phyloP scores from a whole-genome alignment of 2,329 filamentous ascomycete species.

The Colletotrichum liriopes region DNA sequence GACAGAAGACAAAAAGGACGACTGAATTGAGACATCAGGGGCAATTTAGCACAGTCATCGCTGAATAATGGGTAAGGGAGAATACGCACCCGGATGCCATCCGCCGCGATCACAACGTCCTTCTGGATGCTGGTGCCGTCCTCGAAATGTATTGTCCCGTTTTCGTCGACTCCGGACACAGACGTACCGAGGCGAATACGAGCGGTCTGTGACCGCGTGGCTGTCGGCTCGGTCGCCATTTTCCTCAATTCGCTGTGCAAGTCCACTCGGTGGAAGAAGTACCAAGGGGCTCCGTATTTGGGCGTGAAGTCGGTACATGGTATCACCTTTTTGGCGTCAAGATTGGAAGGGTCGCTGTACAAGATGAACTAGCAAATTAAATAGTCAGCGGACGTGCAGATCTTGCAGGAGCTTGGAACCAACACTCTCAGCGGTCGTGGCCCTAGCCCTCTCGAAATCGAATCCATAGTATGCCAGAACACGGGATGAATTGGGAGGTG shows the following conservation, averaged over 20 bases:
- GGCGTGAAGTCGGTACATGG: background rate
- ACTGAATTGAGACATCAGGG: background rate
- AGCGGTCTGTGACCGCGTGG: background rate
- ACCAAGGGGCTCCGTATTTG: slow-evolving; percentile 10
- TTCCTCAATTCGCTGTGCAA: slow-evolving; percentile 17
- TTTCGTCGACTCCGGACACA: background rate
- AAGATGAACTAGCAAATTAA: background rate
- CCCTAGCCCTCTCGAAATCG: slow-evolving; percentile 3
- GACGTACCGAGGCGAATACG: background rate
- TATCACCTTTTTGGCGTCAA: background rate
- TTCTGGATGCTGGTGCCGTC: background rate
- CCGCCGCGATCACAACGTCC: slow-evolving; percentile 5
- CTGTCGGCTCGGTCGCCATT: slow-evolving; percentile 13
- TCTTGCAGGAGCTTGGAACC: background rate
- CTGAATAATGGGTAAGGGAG: background rate
- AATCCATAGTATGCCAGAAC: slow-evolving; percentile 1
- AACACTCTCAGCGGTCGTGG: background rate
- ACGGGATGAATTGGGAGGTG: slow-evolving; percentile 12
- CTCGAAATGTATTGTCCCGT: slow-evolving; percentile 4
- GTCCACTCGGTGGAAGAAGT: slow-evolving; percentile 19
- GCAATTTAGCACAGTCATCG: background rate
- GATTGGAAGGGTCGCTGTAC: background rate
- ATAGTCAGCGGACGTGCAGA: background rate
- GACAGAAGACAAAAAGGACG: slow-evolving; percentile 7
- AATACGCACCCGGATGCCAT: slow-evolving; percentile 9